Evolutionary conservation across 257 asterid genomes (phyloP).

Genomic region (Solanum sejunctum): DNA sequence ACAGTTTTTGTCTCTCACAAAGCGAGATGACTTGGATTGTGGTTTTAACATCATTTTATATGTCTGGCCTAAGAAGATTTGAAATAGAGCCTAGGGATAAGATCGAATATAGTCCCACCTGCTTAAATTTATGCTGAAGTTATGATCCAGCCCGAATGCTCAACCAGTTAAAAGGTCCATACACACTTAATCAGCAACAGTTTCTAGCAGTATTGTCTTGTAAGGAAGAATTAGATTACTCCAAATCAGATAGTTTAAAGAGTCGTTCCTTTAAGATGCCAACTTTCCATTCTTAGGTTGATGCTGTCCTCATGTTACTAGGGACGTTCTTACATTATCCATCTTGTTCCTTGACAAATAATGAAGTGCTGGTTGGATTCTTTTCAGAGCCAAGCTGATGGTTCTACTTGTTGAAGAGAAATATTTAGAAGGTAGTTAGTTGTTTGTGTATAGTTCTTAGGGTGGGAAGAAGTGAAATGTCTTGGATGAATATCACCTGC

Average conservation of each 20-base stretch:
- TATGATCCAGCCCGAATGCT: not conserved
- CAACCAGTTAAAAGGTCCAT: not conserved
- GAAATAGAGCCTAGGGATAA: not conserved
- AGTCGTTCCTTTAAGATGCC: not conserved
- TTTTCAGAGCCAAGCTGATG: not conserved
- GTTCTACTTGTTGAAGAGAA: not conserved
- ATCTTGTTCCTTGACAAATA: not conserved
- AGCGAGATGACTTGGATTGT: not conserved
- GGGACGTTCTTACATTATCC: not conserved
- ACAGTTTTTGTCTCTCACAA: not conserved
- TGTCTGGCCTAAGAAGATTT: not conserved
- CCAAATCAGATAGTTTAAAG: not conserved
- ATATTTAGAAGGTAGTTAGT: not conserved
- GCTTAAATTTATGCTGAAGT: not conserved
- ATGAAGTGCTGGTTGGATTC: not conserved
- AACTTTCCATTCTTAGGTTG: not conserved
- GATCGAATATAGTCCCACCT: not conserved
- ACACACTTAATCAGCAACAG: not conserved
- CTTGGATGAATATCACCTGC: not conserved
- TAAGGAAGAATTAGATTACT: not conserved
- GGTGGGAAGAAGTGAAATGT: not conserved
- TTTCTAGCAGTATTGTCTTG: not conserved
- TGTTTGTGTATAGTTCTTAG: not conserved
- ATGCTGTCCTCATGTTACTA: not conserved
- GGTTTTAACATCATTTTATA: not conserved